Conservation (phyloP, 371 early-diverging fungal species). For the Syncephalastrum racemosum region DNA sequence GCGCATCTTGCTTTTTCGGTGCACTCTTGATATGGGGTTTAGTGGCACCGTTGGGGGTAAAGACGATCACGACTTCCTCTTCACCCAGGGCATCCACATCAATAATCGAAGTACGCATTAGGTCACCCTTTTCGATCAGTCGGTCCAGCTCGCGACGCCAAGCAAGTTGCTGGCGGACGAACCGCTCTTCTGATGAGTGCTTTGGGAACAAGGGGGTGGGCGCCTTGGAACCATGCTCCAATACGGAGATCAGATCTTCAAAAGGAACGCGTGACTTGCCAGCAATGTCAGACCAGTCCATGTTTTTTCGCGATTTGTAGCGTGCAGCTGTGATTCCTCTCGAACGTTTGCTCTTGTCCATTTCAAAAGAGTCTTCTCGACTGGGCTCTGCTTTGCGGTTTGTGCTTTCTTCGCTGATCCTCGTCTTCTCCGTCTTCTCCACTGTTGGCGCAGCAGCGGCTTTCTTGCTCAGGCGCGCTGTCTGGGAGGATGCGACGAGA, state of each 20-base stretch:
- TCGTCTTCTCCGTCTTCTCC: slow-evolving; percentile 4
- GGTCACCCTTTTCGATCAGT: slow-evolving; percentile 67
- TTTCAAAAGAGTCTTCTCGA: slow-evolving; percentile 7
- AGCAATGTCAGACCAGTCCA: slow-evolving; percentile 48
- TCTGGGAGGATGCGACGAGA: neutral
- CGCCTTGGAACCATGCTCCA: slow-evolving; percentile 67
- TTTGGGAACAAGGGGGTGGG: slow-evolving; percentile 75
- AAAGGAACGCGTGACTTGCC: slow-evolving; percentile 54
- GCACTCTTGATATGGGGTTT: slow-evolving; percentile 68
- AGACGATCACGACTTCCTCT: slow-evolving; percentile 75
- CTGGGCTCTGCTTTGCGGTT: neutral
- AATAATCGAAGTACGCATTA: slow-evolving; percentile 65
- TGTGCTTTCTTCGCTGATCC: neutral
- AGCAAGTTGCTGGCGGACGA: slow-evolving; percentile 75
- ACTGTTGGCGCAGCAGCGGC: slow-evolving; percentile 11
- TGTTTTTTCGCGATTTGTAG: slow-evolving; percentile 39
- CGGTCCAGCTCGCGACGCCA: slow-evolving; percentile 76
- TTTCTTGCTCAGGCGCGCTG: neutral
- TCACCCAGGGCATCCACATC: slow-evolving; percentile 73
- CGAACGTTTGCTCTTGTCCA: slow-evolving; percentile 34
- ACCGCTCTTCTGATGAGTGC: slow-evolving; percentile 77
- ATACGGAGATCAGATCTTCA: slow-evolving; percentile 59
- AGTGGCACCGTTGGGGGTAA: slow-evolving; percentile 62
- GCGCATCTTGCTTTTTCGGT: slow-evolving; percentile 80
- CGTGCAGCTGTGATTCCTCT: slow-evolving; percentile 48